Evolutionary conservation across 2,329 filamentous ascomycete genomes (phyloP).

Genomic region (Endothia cerciana): DNA sequence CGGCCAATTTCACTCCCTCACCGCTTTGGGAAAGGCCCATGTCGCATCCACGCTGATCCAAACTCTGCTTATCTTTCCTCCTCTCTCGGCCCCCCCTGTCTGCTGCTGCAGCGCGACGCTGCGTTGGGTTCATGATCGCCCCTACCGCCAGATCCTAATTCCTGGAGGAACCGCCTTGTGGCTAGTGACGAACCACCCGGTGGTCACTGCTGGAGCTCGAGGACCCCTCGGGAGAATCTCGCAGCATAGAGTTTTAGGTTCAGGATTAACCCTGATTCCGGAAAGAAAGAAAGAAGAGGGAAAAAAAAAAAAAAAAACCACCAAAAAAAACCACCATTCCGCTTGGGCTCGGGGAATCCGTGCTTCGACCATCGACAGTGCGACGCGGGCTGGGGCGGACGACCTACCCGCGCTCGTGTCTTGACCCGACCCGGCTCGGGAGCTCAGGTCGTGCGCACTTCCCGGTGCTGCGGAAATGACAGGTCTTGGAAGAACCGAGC

Average conservation of each 20-base stretch:
- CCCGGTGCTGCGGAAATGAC: background rate
- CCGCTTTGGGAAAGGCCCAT: constrained; percentile 11
- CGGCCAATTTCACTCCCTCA: constrained; percentile 5
- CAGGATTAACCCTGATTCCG: background rate
- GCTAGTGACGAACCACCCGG: background rate
- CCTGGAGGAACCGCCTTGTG: background rate
- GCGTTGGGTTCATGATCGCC: background rate
- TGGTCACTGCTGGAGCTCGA: background rate
- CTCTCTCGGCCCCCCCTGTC: background rate
- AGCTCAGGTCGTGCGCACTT: background rate
- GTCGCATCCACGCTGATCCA: constrained; percentile 8
- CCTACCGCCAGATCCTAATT: background rate
- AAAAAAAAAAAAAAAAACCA: no score
- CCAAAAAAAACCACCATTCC: no score
- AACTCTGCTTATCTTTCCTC: constrained; percentile 8
- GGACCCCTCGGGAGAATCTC: background rate
- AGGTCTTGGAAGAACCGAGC: background rate
- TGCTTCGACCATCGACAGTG: background rate
- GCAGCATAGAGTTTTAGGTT: background rate
- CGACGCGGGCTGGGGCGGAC: background rate
- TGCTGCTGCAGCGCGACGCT: background rate
- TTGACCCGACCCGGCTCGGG: background rate
- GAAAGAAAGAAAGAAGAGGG: background rate
- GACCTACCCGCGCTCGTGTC: background rate
- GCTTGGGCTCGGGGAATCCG: background rate